Evolutionary conservation across 331 rosid species (phyloP).

Genomic region (Phaseolus coccineus): DNA sequence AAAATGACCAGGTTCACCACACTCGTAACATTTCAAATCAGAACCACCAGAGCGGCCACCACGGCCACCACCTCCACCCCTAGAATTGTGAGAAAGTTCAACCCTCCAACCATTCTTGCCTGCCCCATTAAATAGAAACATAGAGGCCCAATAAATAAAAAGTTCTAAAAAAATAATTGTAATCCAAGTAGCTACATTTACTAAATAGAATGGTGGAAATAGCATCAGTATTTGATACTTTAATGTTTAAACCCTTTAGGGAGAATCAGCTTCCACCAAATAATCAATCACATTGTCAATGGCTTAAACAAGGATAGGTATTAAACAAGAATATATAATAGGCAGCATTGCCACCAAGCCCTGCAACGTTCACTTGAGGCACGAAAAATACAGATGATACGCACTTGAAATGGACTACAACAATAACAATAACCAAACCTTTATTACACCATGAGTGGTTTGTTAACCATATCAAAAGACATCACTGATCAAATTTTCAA

Average conservation of each 20-base stretch:
- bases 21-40: slow-evolving; percentile 97
- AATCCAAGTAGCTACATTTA: slow-evolving; percentile 8
- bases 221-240: background rate
- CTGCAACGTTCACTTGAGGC: background rate
- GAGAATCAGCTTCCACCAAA: slow-evolving; percentile 5
- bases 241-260: background rate
- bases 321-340: background rate
- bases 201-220: background rate
- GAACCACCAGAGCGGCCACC: slow-evolving; percentile 97
- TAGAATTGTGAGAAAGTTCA: slow-evolving; percentile 98
- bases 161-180: background rate
- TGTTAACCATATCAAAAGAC: background rate
- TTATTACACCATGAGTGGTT: background rate
- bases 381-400: background rate
- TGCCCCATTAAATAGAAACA: slow-evolving; percentile 47
- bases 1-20: slow-evolving; percentile 99
- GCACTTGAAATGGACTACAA: background rate
- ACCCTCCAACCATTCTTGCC: slow-evolving; percentile 99
- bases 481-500: background rate
- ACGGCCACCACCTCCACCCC: slow-evolving; percentile 92
- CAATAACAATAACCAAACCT: slow-evolving; percentile 1
- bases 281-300: background rate
- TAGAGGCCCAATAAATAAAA: background rate
- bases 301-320: background rate
- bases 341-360: slow-evolving; percentile 24